Base-by-base conservation (phyloP, 2,329 filamentous ascomycete species). In the Exserohilum turcica region DNA sequence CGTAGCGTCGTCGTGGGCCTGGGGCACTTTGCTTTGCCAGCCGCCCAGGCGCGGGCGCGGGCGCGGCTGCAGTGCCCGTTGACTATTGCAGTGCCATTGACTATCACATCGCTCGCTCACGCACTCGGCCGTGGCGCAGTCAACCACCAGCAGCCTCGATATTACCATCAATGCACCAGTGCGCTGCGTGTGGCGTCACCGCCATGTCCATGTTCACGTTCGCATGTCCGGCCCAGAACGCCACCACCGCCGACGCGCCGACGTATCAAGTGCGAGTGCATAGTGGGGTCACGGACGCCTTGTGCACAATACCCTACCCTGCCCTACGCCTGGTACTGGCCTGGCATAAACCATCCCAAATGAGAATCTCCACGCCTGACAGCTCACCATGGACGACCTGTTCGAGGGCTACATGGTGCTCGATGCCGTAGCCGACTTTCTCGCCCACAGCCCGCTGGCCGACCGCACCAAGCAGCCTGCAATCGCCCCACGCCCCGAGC, bases 361-460 rank as follows among this genome's bases (percentile, higher is more conserved):
- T 24, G 21, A 24, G 21, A 24, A 7, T 7, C 21, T 5, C 7
- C 10, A 36, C 6, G 46, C 32, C 37, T 2, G 29, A 2, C 6
- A 9, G 19, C 31, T 38, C 15, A 21, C 16, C 18, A 48, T 48
- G 24, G 57, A 61, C 10, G 51, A 64, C 27, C n/a, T 63, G n/a
- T 61, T 64, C 21, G 59, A 64, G 12, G 59, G 59, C 42, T 62
- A 56, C 36, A 50, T 62, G 29, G 48, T 57, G 18, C 28, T 64
- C 28, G 59, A 58, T 16, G 47, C 48, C 18, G 38, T 56, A 24
- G 43, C 21, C 12, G 54, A 42, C 29, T 57, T 57, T 36, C 48
- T 55, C 19, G 28, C 38, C 10, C 18, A 45, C 15, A 24, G 29
- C 15, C 28, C 24, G 18, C 36, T 44, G 24, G 18, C 21, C 28